Evolutionary conservation across 805 yeast genomes (phyloP).

Genomic region (Cephaloascus albidus): DNA sequence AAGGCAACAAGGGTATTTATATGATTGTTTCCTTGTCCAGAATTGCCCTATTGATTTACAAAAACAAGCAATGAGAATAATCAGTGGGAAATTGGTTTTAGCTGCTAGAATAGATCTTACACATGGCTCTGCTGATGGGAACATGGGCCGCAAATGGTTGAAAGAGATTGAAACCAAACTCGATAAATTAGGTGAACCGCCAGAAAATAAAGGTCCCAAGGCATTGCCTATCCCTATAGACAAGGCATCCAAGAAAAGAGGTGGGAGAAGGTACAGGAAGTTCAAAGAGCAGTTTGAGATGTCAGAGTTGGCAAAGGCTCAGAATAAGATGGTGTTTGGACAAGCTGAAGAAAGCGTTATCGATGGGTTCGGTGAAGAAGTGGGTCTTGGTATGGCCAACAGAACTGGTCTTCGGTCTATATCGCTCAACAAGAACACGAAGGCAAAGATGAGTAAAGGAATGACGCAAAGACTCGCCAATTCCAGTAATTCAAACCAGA

Average conservation of each 20-base stretch:
- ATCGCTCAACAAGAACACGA: constrained; percentile 32
- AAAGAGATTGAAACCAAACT: constrained; percentile 54
- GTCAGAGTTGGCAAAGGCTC: constrained; percentile 76
- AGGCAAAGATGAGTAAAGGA: constrained; percentile 51
- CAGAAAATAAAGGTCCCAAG: constrained; percentile 49
- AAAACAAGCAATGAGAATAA: constrained; percentile 65
- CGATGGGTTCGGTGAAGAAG: constrained; percentile 70
- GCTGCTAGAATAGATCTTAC: constrained; percentile 78
- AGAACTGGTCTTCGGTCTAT: constrained; percentile 14
- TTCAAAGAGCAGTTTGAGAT: constrained; percentile 72
- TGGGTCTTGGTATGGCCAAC: constrained; percentile 71
- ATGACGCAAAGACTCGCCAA: constrained; percentile 38
- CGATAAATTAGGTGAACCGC: constrained; percentile 70
- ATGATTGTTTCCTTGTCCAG: constrained; percentile 49
- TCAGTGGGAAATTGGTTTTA: constrained; percentile 69
- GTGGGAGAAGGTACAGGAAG: constrained; percentile 75
- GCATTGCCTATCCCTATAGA: constrained; percentile 71
- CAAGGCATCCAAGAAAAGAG: constrained; percentile 70
- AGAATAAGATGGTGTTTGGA: constrained; percentile 80
- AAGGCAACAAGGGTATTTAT: constrained; percentile 64
- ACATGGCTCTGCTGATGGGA: constrained; percentile 30
- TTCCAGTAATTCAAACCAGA: neutral
- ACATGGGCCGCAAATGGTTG: constrained; percentile 49
- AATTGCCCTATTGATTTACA: constrained; percentile 47
- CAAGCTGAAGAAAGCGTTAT: constrained; percentile 51